These are phyloP conservation scores for Talaromyces sp. DNA, from an alignment of 2,329 filamentous ascomycete species.

Conservation along the genomic window DNA sequence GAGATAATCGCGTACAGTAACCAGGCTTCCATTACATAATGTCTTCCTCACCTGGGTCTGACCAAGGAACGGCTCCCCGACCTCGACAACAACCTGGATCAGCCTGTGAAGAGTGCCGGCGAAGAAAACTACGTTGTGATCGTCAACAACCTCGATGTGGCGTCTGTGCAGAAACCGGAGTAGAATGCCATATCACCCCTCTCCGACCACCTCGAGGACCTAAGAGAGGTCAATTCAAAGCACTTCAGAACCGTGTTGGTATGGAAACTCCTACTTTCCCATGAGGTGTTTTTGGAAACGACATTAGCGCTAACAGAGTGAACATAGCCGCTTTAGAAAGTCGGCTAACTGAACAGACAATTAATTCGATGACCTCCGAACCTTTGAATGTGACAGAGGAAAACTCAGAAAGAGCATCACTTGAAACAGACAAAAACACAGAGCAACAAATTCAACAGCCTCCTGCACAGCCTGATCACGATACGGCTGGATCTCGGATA, in stretches of 20 bases:
- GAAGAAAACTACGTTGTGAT: conserved; percentile 57
- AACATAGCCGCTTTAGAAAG: conserved; percentile 1
- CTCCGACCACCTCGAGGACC: conserved; percentile 22
- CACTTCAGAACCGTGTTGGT: conserved; percentile 20
- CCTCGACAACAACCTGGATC: conserved; percentile 26
- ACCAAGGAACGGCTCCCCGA: not conserved
- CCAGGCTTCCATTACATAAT: not conserved
- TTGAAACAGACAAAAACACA: not conserved
- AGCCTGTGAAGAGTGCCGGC: conserved; percentile 41
- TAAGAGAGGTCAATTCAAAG: conserved; percentile 25
- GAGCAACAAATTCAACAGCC: not conserved
- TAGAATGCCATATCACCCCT: conserved; percentile 20
- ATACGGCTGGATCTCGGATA: not conserved
- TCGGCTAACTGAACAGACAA: not conserved
- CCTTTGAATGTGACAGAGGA: not conserved
- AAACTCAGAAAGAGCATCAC: not conserved
- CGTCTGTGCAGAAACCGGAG: conserved; percentile 20
- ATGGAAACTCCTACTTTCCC: not conserved
- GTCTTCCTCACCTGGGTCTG: conserved; percentile 8
- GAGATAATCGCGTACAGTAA: not conserved
- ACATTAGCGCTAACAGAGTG: not conserved
- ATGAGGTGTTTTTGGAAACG: not conserved
- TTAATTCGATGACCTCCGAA: not conserved
- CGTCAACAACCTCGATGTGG: conserved; percentile 53
- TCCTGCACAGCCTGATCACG: not conserved